phyloP scores from a whole-genome alignment of 805 yeast genomes.

The Barnettozyma vustinii region DNA sequence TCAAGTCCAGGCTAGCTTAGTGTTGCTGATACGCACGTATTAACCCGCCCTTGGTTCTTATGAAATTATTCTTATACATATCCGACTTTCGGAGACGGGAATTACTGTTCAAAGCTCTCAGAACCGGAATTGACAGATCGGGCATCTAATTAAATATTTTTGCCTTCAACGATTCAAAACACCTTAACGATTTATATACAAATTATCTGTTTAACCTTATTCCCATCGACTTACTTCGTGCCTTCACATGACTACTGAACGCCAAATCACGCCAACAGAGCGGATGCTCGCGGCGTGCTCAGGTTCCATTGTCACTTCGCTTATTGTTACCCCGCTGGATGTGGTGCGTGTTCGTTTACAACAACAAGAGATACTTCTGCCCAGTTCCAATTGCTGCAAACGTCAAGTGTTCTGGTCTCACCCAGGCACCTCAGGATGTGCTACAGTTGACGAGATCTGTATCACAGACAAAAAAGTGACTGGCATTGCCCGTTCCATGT shows the following conservation, averaged over 20 bases:
- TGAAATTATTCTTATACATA: too few relatives aligned
- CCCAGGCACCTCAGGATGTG: conserved; percentile 22
- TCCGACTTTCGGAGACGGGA: too few relatives aligned
- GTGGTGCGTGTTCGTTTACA: conserved; percentile 73
- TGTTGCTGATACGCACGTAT: too few relatives aligned
- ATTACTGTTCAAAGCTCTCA: too few relatives aligned
- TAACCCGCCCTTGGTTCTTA: too few relatives aligned
- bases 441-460: conserved; percentile 21
- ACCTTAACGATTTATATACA: too few relatives aligned
- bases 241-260: neutral
- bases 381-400: conserved; percentile 37
- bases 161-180: too few relatives aligned
- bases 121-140: too few relatives aligned
- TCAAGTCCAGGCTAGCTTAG: too few relatives aligned
- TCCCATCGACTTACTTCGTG: neutral
- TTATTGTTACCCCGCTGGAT: conserved; percentile 76
- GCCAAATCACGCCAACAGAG: conserved; percentile 45
- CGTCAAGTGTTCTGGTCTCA: conserved; percentile 29
- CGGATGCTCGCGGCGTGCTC: conserved; percentile 75
- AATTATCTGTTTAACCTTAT: too few relatives aligned
- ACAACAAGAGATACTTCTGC: conserved; percentile 61
- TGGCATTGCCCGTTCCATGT: conserved; percentile 74
- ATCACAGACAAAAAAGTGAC: conserved; percentile 34
- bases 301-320: conserved; percentile 68
- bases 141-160: too few relatives aligned